phyloP scores from a whole-genome alignment of 805 yeast species.

The Kuraishia cidri region DNA sequence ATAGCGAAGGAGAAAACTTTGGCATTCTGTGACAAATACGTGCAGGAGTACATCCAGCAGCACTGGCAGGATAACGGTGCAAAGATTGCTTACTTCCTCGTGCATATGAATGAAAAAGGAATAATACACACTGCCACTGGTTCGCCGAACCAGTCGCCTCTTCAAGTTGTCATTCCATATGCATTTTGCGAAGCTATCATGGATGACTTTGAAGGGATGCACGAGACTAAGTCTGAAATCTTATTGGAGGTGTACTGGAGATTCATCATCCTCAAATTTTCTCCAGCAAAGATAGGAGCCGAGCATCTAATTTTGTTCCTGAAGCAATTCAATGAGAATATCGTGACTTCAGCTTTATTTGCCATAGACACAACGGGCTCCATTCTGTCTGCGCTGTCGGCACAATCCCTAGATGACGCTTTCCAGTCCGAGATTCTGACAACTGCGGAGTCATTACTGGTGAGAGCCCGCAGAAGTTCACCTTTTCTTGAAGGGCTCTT shows the following conservation, averaged over 20 bases:
- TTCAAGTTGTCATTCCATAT: slow-evolving; percentile 20
- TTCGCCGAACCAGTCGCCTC: slow-evolving; percentile 6
- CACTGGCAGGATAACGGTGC: slow-evolving; percentile 26
- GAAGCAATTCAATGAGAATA: no score
- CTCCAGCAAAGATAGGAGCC: no score
- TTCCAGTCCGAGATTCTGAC: no score
- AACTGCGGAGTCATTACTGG: no score
- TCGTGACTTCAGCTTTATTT: no score
- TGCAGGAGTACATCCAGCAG: slow-evolving; percentile 38
- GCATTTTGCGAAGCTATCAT: slow-evolving; percentile 21
- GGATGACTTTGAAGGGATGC: slow-evolving; percentile 10
- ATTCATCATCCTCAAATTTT: slow-evolving; percentile 28
- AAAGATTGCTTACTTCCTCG: slow-evolving; percentile 30
- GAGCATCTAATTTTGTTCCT: no score
- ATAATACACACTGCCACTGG: not conserved
- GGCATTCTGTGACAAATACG: slow-evolving; percentile 31
- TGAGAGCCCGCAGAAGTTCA: no score
- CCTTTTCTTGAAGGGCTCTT: no score
- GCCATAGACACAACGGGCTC: no score
- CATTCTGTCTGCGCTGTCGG: no score
- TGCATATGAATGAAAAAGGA: not conserved
- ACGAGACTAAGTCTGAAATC: slow-evolving; percentile 5
- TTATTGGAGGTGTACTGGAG: slow-evolving; percentile 42
- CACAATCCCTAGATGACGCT: no score
- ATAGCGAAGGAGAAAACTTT: slow-evolving; percentile 34